Conservation (phyloP, 1,284 basidiomycete species). For the Marasmius fiardii region DNA sequence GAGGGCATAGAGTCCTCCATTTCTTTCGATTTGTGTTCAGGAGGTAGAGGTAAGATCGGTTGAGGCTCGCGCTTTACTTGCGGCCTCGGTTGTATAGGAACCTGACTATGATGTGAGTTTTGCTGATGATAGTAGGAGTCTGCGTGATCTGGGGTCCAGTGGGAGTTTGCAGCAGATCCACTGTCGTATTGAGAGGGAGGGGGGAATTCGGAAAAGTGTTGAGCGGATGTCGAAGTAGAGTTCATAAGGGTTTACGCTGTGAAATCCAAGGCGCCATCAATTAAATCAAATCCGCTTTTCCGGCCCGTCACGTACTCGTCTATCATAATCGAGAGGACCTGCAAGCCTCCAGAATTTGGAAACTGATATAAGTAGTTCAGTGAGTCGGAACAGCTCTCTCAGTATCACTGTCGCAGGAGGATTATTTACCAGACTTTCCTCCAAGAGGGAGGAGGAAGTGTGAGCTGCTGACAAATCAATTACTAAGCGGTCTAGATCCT, state of each 20-base stretch:
- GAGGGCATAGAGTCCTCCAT: constrained; percentile 65
- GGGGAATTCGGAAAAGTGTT: neutral
- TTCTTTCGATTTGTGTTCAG: constrained; percentile 12
- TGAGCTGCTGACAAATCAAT: neutral
- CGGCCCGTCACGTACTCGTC: neutral
- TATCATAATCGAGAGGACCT: too few species aligned
- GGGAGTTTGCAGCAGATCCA: neutral
- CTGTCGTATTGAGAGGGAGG: neutral
- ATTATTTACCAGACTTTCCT: too few species aligned
- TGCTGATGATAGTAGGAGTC: neutral
- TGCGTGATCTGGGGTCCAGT: neutral
- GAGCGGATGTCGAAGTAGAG: neutral
- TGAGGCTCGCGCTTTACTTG: constrained; percentile 10
- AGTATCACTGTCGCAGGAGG: too few species aligned
- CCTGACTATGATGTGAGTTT: neutral
- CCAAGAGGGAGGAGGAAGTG: too few species aligned
- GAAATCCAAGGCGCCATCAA: neutral
- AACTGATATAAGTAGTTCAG: too few species aligned
- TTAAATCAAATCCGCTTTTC: neutral
- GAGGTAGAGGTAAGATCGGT: constrained; percentile 4
- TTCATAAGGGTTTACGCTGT: neutral
- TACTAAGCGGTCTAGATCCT: neutral
- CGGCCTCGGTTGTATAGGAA: neutral
- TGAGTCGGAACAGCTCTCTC: too few species aligned
- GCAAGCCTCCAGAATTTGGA: too few species aligned